These are phyloP conservation scores for Ulvella scutata DNA, from an alignment of 139 green algal species.

Conservation along the genomic window DNA sequence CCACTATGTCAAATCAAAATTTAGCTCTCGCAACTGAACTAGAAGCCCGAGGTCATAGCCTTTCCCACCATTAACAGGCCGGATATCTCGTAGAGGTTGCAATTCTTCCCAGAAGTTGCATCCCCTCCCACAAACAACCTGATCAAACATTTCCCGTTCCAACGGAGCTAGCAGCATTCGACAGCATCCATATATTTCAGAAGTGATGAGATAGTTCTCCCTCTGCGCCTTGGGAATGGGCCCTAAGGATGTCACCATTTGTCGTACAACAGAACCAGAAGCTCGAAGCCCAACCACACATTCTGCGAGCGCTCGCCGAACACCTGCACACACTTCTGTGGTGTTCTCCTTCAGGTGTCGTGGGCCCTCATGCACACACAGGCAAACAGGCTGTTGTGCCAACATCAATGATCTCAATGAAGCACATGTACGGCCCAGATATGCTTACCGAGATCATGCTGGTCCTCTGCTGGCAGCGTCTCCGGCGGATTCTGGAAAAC, in stretches of 20 bases:
- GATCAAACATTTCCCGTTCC: neutral
- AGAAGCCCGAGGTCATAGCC: neutral
- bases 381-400: no score
- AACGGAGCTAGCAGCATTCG: neutral
- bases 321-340: neutral
- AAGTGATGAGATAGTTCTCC: neutral
- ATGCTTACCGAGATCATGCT: neutral
- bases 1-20: neutral
- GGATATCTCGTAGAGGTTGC: neutral
- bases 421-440: no score
- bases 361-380: no score
- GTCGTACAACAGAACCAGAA: neutral
- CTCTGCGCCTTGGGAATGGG: neutral
- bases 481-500: neutral
- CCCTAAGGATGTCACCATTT: neutral
- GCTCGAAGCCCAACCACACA: neutral
- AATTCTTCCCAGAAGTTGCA: neutral
- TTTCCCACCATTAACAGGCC: neutral
- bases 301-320: neutral
- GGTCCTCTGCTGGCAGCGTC: neutral
- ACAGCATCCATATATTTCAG: neutral
- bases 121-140: neutral
- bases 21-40: neutral
- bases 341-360: neutral
- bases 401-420: no score